A percentile compares a stretch with the other conserved stretches of the same genome.
Evolutionary conservation across 305 asterid species (phyloP).

Genomic region (Solanum hybrid): DNA sequence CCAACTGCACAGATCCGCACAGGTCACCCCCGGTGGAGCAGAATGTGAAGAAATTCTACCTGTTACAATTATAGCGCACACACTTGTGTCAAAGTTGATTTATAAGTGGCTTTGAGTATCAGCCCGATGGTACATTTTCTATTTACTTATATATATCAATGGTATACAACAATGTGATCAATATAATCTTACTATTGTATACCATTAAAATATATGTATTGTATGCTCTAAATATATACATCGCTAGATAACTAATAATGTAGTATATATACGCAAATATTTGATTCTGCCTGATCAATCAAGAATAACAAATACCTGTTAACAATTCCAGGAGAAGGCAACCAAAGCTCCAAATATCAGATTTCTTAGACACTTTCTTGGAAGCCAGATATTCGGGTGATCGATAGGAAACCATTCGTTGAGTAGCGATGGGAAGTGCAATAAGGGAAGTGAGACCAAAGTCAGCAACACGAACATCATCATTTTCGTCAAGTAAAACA

Average conservation of each 20-base stretch:
- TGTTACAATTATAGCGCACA: neutral
- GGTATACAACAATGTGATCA: neutral
- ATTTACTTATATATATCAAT: neutral
- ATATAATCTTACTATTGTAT: neutral
- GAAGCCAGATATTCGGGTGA: conserved; percentile 47
- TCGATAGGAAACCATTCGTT: conserved; percentile 50
- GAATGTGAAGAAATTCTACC: conserved; percentile 18
- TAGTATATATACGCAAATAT: neutral
- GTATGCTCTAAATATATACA: neutral
- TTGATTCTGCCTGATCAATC: neutral
- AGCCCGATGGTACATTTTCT: neutral
- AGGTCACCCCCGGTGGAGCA: conserved; percentile 34
- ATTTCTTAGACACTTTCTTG: conserved; percentile 40
- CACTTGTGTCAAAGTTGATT: neutral
- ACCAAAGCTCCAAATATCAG: conserved; percentile 77
- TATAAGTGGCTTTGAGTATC: neutral
- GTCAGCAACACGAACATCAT: conserved; percentile 44
- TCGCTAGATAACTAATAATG: neutral
- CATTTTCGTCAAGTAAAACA: conserved; percentile 51
- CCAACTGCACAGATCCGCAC: conserved; percentile 63
- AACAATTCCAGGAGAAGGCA: conserved; percentile 59
- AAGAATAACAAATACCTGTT: conserved; percentile 27
- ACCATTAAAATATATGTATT: neutral
- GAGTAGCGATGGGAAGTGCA: conserved; percentile 47
- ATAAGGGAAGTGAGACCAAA: conserved; percentile 52